Conservation (phyloP, 495 filamentous ascomycete genomes). For the Talaromyces adpressus region DNA sequence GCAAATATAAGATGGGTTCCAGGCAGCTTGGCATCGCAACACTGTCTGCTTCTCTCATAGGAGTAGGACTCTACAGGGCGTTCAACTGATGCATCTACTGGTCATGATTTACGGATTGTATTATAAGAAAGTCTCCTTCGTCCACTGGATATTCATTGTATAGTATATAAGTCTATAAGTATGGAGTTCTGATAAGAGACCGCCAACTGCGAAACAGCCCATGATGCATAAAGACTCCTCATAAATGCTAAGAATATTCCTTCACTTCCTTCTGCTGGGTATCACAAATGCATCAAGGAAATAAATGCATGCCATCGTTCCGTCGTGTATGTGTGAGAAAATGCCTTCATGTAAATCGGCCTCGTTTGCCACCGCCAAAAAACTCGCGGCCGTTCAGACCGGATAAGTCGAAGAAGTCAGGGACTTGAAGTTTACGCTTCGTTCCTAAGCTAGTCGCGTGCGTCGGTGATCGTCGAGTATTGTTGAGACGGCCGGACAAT, state of each 20-base stretch:
- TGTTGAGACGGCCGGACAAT: conserved; percentile 41
- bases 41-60: conserved; percentile 63
- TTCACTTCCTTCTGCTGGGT: conserved; percentile 25
- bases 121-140: not conserved
- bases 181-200: not conserved
- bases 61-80: conserved; percentile 57
- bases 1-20: conserved; percentile 70
- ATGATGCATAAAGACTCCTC: conserved; percentile 27
- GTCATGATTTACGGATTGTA: not conserved
- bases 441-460: conserved; percentile 49
- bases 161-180: conserved; percentile 5
- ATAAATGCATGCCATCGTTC: conserved; percentile 24
- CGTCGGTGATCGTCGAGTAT: conserved; percentile 35
- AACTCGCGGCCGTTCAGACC: conserved; percentile 59
- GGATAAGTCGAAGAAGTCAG: conserved; percentile 79
- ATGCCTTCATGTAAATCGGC: conserved; percentile 52
- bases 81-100: conserved; percentile 35
- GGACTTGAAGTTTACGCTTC: conserved; percentile 70
- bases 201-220: conserved; percentile 4
- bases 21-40: conserved; percentile 61
- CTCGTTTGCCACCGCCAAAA: conserved; percentile 64
- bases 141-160: conserved; percentile 1
- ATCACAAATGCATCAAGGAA: conserved; percentile 4
- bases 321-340: conserved; percentile 25
- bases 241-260: conserved; percentile 33